Evolutionary conservation across 1,284 basidiomycete species (phyloP).

Genomic region (Fomitopsis palustris): DNA sequence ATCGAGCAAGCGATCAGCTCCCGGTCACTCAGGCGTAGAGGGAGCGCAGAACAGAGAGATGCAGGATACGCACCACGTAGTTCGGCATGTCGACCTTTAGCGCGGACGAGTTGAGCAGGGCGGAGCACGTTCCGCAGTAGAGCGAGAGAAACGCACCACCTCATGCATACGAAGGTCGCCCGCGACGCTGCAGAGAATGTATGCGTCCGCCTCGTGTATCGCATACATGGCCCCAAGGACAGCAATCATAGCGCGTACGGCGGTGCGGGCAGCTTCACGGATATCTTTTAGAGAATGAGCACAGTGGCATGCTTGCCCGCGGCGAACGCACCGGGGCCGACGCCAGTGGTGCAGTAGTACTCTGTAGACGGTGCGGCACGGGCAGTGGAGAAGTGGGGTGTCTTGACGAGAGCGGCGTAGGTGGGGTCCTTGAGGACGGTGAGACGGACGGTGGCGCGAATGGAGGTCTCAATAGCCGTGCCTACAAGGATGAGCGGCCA

Average conservation of each 20-base stretch:
- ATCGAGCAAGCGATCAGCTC: no score
- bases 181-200: constrained; percentile 61
- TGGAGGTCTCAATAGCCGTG: constrained; percentile 60
- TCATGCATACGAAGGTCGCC: constrained; percentile 60
- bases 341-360: constrained; percentile 57
- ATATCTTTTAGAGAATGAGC: constrained; percentile 34
- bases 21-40: no score
- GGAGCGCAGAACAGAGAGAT: no score
- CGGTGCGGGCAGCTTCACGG: constrained; percentile 48
- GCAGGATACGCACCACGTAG: no score
- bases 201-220: constrained; percentile 43
- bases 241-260: constrained; percentile 54
- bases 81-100: no score
- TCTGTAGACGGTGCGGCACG: constrained; percentile 24
- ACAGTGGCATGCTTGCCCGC: neutral
- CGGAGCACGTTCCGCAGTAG: no score
- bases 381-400: constrained; percentile 49
- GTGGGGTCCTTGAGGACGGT: constrained; percentile 53
- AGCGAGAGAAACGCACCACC: constrained; percentile 43
- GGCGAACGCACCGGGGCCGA: constrained; percentile 37
- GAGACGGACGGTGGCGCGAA: constrained; percentile 51
- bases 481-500: constrained; percentile 29
- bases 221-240: constrained; percentile 42
- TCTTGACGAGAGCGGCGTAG: constrained; percentile 52
- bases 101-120: no score